These are phyloP conservation scores for Cystoisospora suis DNA, from an alignment of 169 alveolate genomes.

Conservation along the genomic window DNA sequence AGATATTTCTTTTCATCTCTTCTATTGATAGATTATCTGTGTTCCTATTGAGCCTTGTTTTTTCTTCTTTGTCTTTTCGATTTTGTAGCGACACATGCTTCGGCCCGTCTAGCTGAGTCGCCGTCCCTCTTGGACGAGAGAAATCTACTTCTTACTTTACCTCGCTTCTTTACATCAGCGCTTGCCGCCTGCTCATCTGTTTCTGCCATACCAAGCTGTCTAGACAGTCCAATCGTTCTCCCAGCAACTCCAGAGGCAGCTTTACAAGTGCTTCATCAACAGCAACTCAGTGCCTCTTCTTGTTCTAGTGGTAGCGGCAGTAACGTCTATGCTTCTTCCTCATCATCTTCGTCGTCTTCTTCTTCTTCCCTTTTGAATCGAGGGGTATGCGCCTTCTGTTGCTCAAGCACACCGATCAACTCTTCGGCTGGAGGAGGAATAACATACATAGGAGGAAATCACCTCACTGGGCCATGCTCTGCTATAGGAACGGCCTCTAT, in stretches of 20 bases:
- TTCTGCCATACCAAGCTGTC: not conserved
- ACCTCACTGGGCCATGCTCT: no score
- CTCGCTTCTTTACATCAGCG: slow-evolving; percentile 29
- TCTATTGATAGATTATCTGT: no score
- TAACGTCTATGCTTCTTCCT: not conserved
- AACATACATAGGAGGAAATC: no score
- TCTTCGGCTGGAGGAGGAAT: no score
- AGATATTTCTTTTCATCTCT: no score
- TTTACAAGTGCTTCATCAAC: not conserved
- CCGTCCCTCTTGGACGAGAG: slow-evolving; percentile 18
- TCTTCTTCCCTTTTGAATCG: not conserved
- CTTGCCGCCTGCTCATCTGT: not conserved
- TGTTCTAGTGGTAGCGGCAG: not conserved
- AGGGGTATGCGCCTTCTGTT: not conserved
- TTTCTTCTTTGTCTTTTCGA: not conserved
- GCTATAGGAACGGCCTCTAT: not conserved
- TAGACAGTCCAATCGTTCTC: not conserved
- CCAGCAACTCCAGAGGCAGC: slow-evolving; percentile 10
- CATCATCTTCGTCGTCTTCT: not conserved
- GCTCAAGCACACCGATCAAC: no score
- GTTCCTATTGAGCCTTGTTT: no score
- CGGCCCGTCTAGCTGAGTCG: not conserved
- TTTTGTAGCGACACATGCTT: slow-evolving; percentile 11
- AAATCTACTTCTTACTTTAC: not conserved
- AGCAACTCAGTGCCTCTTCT: not conserved